Evolutionary conservation across 352 stramenopile species (phyloP), one percentile per base, ranked within the genome.

Genomic region (Pythium sp.): DNA sequence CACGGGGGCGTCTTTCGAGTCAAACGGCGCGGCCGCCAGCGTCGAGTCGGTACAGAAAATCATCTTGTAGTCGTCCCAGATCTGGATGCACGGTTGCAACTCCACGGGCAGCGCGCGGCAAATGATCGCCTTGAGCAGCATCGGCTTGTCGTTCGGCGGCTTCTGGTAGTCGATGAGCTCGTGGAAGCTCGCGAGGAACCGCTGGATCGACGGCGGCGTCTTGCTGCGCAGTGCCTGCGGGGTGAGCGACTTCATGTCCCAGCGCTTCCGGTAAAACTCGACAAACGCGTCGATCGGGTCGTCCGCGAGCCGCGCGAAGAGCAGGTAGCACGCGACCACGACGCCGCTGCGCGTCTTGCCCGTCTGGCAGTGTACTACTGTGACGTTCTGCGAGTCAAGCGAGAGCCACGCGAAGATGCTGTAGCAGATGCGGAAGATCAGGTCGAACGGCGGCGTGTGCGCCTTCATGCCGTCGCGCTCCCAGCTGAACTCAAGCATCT

Each of bases 321-420:
- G 86, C 58, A 98, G 69, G 67, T 98, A 98, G 63, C 93, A 98
- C 12, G 95, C 96, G 20, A 97, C 80, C 0, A 98, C 87, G 63
- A 99, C 92, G 7, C 92, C 94, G 24, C 87, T 98, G 30, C 93
- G 82, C 24, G 93, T 98, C 74, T 98, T 98, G 6, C 96, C 96
- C 32, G 96, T 97, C 62, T 86, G 75, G 72, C 94, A 98, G 67
- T 96, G 93, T 14, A 98, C 67, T 14, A 97, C 73, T 11, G 88
- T 90, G 6, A 98, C 80, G 53, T 98, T 91, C 28, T 78, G 68
- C 1, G 81, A 49, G 55, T 97, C 83, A 4, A 97, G 71, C 14
- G 86, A 84, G 5, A 98, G 72, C 79, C 94, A 98, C n/a, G 93
- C 90, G 73, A 96, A 86, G 41, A 98, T 82, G 14, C 88, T 82